phyloP scores from a whole-genome alignment of 495 filamentous ascomycete genomes.

The Podospora fimiseda region DNA sequence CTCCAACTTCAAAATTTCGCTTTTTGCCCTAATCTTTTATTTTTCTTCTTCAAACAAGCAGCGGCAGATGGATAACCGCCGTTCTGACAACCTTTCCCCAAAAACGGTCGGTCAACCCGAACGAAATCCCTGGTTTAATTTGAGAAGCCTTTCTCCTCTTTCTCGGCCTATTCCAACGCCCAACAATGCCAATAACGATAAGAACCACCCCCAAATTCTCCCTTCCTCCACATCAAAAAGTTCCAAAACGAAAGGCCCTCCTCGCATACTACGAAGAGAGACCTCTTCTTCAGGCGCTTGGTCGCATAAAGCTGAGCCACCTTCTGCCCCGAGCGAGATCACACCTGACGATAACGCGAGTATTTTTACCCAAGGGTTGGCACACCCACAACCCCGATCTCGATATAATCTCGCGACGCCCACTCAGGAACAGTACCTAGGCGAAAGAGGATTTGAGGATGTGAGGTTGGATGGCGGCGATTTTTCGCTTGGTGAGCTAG shows the following conservation, averaged over 20 bases:
- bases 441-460: neutral
- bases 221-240: neutral
- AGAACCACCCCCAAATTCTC: neutral
- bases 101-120: neutral
- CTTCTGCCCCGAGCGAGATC: neutral
- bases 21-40: neutral
- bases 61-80: neutral
- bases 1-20: neutral
- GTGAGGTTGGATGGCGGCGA: neutral
- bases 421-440: neutral
- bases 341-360: neutral
- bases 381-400: neutral
- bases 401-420: neutral
- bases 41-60: neutral
- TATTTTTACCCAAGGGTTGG: neutral
- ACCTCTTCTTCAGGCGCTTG: neutral
- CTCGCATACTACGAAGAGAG: neutral
- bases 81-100: neutral
- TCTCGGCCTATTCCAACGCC: neutral
- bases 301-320: slow-evolving; percentile 2
- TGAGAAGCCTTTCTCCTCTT: neutral
- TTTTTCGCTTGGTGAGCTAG: neutral
- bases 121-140: neutral
- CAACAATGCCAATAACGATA: neutral
- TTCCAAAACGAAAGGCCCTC: neutral